phyloP scores from a whole-genome alignment of 768 basidiomycete species.

The Amylocystis lapponica region DNA sequence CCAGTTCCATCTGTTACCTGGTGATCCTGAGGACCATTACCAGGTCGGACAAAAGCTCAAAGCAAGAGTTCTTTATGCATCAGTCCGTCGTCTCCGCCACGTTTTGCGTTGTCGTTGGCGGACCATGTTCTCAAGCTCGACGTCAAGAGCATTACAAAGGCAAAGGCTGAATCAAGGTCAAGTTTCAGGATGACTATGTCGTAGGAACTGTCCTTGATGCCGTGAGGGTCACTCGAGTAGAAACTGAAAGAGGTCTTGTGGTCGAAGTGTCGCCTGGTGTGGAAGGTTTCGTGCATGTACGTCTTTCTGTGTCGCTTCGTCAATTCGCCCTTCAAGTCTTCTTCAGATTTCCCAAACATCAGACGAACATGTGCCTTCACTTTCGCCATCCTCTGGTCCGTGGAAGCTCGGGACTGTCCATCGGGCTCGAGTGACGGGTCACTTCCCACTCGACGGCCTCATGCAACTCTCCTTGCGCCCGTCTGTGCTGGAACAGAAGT shows the following conservation, averaged over 20 bases:
- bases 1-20: conserved; percentile 61
- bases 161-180: conserved; percentile 17
- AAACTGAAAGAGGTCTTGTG: conserved; percentile 77
- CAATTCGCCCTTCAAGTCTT: conserved; percentile 3
- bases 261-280: conserved; percentile 58
- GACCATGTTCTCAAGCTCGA: conserved; percentile 63
- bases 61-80: conserved; percentile 78
- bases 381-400: conserved; percentile 63
- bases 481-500: conserved; percentile 79
- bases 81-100: conserved; percentile 60
- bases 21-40: conserved; percentile 36
- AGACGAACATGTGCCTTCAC: conserved; percentile 82
- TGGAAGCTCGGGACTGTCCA: conserved; percentile 81
- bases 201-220: conserved; percentile 68
- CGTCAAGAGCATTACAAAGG: conserved; percentile 23
- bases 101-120: conserved; percentile 74
- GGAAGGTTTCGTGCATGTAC: conserved; percentile 87
- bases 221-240: conserved; percentile 69
- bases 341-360: conserved; percentile 87
- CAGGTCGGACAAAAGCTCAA: conserved; percentile 75
- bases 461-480: conserved; percentile 83
- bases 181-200: conserved; percentile 56
- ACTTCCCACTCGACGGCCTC: conserved; percentile 80
- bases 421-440: conserved; percentile 81
- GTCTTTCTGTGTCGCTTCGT: conserved; percentile 5